These are phyloP conservation scores for Fusarium protoensiforme DNA, from an alignment of 2,329 filamentous ascomycete genomes.

Conservation along the genomic window DNA sequence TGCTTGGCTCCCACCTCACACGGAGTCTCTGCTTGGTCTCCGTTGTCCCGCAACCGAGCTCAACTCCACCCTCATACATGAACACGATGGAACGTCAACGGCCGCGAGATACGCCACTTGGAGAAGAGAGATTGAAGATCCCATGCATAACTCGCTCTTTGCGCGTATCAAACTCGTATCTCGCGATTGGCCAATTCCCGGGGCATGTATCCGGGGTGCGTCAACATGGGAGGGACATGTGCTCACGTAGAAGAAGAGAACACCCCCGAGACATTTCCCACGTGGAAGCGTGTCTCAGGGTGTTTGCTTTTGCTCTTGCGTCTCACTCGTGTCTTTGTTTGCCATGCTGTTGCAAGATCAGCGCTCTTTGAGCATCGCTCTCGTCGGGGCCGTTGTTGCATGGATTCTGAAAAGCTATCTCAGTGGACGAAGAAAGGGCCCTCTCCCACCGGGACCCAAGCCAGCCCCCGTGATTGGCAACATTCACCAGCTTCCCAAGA, in stretches of 20 bases:
- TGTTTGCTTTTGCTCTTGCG: not conserved
- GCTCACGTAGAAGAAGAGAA: not conserved
- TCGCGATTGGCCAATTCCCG: not conserved
- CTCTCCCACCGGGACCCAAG: slow-evolving; percentile 47
- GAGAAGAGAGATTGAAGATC: not conserved
- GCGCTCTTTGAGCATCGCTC: not conserved
- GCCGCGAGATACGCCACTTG: not conserved
- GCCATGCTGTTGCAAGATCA: not conserved
- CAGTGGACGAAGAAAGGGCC: not conserved
- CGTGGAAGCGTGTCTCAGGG: not conserved
- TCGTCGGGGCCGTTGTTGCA: not conserved
- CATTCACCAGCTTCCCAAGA: slow-evolving; percentile 41
- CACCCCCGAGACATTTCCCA: not conserved
- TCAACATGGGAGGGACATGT: not conserved
- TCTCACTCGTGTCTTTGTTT: not conserved
- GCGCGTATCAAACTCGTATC: not conserved
- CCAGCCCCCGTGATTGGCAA: slow-evolving; percentile 37
- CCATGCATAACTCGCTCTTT: not conserved
- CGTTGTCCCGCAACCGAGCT: not conserved
- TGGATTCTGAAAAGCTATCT: not conserved
- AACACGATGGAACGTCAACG: not conserved
- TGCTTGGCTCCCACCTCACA: not conserved
- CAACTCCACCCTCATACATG: not conserved
- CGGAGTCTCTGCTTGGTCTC: not conserved
- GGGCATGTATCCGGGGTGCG: no score